phyloP scores from a whole-genome alignment of 352 stramenopile species.

The Globisporangium uncinulatum region DNA sequence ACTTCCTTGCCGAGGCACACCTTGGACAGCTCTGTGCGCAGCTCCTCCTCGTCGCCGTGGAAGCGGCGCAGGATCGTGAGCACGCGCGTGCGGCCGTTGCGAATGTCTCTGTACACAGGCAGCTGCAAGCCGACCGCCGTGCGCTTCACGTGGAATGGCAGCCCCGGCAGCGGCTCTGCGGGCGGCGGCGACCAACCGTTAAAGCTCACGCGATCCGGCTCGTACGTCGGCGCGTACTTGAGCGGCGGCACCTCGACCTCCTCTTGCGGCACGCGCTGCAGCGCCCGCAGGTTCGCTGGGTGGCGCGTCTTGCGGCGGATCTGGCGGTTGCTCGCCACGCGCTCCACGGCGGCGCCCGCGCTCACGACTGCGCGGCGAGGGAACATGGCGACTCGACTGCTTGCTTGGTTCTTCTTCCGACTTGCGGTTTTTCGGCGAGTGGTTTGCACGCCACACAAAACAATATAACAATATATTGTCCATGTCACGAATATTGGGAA shows the following conservation, averaged over 20 bases:
- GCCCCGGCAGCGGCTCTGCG: conserved; percentile 44
- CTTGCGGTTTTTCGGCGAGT: neutral
- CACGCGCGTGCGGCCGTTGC: conserved; percentile 83
- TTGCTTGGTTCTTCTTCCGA: conserved; percentile 12
- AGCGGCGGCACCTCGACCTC: conserved; percentile 56
- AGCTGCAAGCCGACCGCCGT: conserved; percentile 74
- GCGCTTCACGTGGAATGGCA: conserved; percentile 81
- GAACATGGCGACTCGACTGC: conserved; percentile 37
- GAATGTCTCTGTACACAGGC: conserved; percentile 82
- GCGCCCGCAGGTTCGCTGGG: conserved; percentile 56
- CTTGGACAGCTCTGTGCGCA: conserved; percentile 80
- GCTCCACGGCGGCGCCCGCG: conserved; percentile 33
- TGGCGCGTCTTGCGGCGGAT: conserved; percentile 80
- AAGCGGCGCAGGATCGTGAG: conserved; percentile 82
- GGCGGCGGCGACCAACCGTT: conserved; percentile 82
- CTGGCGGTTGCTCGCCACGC: conserved; percentile 81
- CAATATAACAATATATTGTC: too few relatives aligned
- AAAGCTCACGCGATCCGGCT: conserved; percentile 81
- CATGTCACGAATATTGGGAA: too few relatives aligned
- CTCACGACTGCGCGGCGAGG: conserved; percentile 50
- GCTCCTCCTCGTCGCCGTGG: conserved; percentile 71
- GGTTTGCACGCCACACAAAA: neutral
- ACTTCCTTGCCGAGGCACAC: conserved; percentile 79
- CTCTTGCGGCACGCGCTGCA: conserved; percentile 55
- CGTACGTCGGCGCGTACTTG: conserved; percentile 79